phyloP scores from a whole-genome alignment of 352 stramenopile species.

The Globisporangium sylvaticum region DNA sequence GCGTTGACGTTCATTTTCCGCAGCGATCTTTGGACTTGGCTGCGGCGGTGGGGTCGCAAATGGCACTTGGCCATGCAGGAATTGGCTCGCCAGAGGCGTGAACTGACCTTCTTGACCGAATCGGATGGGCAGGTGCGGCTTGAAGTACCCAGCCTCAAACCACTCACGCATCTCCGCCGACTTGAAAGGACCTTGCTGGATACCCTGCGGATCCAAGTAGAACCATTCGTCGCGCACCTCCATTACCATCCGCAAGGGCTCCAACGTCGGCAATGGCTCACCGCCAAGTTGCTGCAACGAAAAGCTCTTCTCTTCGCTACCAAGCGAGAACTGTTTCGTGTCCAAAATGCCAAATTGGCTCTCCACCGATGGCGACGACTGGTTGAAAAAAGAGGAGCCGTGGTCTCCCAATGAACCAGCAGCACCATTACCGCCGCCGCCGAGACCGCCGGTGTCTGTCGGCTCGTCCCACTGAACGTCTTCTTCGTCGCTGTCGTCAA shows the following conservation, averaged over 20 bases:
- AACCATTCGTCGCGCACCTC: constrained; percentile 80
- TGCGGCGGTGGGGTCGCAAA: constrained; percentile 42
- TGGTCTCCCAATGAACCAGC: constrained; percentile 27
- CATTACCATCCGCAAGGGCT: constrained; percentile 33
- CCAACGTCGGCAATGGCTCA: constrained; percentile 20
- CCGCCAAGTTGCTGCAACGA: constrained; percentile 21
- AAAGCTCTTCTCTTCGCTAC: constrained; percentile 31
- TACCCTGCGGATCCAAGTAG: constrained; percentile 80
- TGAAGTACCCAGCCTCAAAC: constrained; percentile 89
- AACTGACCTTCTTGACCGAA: constrained; percentile 75
- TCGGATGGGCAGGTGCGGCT: constrained; percentile 82
- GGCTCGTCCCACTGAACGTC: constrained; percentile 54
- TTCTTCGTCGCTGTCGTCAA: constrained; percentile 83
- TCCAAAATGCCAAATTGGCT: constrained; percentile 30
- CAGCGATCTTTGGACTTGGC: constrained; percentile 10
- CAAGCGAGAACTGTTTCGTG: constrained; percentile 26
- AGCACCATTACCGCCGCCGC: constrained; percentile 10
- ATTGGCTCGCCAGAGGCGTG: constrained; percentile 72
- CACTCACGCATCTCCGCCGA: constrained; percentile 85
- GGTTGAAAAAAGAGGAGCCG: constrained; percentile 12
- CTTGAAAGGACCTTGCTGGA: constrained; percentile 84
- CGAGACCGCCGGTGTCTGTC: constrained; percentile 2
- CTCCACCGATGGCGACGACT: constrained; percentile 11
- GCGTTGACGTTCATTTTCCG: constrained; percentile 44
- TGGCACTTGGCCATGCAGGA: constrained; percentile 61